Evolutionary conservation across 805 yeast species (phyloP).

Genomic region (Wickerhamomyces chambardii): DNA sequence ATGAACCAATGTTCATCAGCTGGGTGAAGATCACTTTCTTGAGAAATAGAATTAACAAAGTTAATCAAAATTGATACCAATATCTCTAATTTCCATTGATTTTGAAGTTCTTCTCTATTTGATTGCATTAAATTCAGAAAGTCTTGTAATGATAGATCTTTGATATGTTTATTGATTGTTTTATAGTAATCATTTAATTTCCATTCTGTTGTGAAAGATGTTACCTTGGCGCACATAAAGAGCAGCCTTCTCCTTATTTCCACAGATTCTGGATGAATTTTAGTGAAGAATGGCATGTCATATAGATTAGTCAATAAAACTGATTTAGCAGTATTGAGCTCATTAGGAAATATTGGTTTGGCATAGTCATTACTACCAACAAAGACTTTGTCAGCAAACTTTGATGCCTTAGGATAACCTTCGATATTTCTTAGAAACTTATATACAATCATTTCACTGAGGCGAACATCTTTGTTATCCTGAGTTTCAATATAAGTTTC

Average conservation of each 20-base stretch:
- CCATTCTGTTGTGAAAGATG: neutral
- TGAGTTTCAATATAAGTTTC: conserved; percentile 1
- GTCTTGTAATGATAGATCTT: conserved; percentile 1
- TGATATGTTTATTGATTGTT: neutral
- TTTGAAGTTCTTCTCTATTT: conserved; percentile 3
- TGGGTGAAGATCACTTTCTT: too few species aligned
- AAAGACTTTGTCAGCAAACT: conserved; percentile 8
- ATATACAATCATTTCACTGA: neutral
- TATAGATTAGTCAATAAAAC: neutral
- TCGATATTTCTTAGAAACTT: conserved; percentile 8
- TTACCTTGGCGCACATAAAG: neutral
- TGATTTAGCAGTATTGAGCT: conserved; percentile 9
- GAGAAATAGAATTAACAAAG: conserved; percentile 10
- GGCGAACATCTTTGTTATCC: neutral
- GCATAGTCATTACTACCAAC: conserved; percentile 1
- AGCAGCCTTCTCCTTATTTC: neutral
- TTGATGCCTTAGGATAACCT: conserved; percentile 3
- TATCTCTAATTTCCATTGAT: conserved; percentile 1
- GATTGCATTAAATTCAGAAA: conserved; percentile 4
- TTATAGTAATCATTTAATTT: neutral
- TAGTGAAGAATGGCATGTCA: neutral
- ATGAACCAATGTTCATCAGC: too few species aligned
- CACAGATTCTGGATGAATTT: neutral
- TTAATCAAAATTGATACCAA: conserved; percentile 2
- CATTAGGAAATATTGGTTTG: conserved; percentile 9